Evolutionary conservation across 2,329 filamentous ascomycete species (phyloP).

Genomic region (Onygenales sp.): DNA sequence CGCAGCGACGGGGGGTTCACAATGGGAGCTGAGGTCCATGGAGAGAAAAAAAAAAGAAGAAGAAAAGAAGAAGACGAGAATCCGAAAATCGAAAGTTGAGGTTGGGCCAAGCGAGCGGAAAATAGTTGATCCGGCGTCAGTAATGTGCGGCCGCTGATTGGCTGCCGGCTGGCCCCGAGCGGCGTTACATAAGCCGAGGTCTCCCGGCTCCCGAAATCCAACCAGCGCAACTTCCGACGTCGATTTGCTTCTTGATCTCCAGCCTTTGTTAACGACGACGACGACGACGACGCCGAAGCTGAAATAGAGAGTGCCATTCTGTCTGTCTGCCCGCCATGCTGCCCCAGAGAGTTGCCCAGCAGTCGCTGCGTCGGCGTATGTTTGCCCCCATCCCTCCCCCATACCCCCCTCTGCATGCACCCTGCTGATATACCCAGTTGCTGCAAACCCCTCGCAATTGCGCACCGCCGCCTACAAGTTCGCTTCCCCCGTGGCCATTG

Average conservation of each 20-base stretch:
- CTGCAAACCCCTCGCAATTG: constrained; percentile 35
- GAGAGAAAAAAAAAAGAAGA: constrained; percentile 17
- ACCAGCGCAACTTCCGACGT: constrained; percentile 2
- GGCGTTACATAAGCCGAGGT: constrained; percentile 34
- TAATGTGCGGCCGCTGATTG: constrained; percentile 28
- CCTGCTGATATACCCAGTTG: constrained; percentile 26
- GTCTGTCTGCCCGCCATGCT: constrained; percentile 28
- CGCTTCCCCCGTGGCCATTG: constrained; percentile 34
- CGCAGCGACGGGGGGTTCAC: constrained; percentile 17
- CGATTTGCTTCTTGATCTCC: too few relatives aligned
- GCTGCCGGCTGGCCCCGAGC: constrained; percentile 9
- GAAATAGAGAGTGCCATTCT: background rate
- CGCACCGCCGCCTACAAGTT: constrained; percentile 33
- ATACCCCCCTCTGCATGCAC: too few relatives aligned
- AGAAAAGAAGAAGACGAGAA: constrained; percentile 13
- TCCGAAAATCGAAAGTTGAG: constrained; percentile 2
- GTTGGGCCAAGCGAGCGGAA: constrained; percentile 17
- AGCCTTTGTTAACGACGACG: background rate
- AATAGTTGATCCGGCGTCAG: constrained; percentile 25
- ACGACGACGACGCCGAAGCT: too few relatives aligned
- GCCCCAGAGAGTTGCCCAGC: constrained; percentile 39
- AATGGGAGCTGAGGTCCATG: constrained; percentile 32
- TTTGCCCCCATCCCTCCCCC: constrained; percentile 3
- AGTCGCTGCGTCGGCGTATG: constrained; percentile 41
- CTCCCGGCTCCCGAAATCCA: constrained; percentile 28